A percentile compares a stretch with the other conserved stretches of the same genome.
Conservation (phyloP, 2,329 filamentous ascomycete genomes). For the Ceratocystis smalleyi region DNA sequence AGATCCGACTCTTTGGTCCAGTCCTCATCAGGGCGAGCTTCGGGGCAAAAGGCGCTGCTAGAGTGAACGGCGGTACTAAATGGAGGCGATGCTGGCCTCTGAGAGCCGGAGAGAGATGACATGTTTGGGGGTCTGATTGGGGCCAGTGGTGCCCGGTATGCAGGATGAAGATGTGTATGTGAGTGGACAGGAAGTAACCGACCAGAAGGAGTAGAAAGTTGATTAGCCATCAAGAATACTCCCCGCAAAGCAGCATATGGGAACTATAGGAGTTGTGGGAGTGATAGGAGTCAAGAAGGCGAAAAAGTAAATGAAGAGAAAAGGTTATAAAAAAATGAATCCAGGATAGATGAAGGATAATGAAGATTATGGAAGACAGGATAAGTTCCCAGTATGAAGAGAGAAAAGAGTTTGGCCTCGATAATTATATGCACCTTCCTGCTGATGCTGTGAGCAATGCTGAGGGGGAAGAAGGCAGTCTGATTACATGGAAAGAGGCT, state of each 20-base stretch:
- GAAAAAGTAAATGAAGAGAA: background rate
- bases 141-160: background rate
- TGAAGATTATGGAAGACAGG: background rate
- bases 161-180: background rate
- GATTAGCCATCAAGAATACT: background rate
- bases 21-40: conserved; percentile 90
- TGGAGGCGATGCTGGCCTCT: background rate
- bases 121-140: background rate
- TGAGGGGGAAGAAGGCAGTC: background rate
- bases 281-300: background rate
- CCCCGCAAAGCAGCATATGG: background rate
- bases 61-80: conserved; percentile 29
- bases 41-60: conserved; percentile 87
- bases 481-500: background rate
- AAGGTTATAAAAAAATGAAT: background rate
- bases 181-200: background rate
- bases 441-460: background rate
- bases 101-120: background rate
- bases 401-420: background rate
- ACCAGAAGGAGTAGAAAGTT: background rate
- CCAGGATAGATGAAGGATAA: background rate
- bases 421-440: background rate
- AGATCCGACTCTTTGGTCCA: conserved; percentile 99
- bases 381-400: background rate
- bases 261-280: background rate